Evolutionary conservation across 768 basidiomycete genomes (phyloP).

Genomic region (Russula earlei): DNA sequence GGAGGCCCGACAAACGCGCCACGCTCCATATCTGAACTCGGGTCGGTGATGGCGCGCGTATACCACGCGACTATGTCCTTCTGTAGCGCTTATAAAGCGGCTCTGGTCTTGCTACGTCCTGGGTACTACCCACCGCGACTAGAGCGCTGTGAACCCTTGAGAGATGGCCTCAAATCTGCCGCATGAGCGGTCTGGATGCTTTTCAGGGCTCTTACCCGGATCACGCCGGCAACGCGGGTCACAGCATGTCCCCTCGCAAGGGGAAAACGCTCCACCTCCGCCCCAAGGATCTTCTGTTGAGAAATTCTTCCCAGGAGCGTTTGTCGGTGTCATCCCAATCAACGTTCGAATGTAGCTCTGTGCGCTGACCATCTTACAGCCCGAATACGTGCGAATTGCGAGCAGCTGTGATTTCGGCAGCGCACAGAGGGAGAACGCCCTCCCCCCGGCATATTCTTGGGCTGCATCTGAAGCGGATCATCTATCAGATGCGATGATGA

Average conservation of each 20-base stretch:
- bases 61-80: slow-evolving; percentile 6
- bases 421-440: neutral
- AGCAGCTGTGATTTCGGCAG: slow-evolving; percentile 18
- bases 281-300: slow-evolving; percentile 2
- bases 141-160: neutral
- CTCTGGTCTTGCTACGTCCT: neutral
- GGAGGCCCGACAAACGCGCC: slow-evolving; percentile 16
- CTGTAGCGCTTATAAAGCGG: slow-evolving; percentile 4
- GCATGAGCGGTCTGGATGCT: slow-evolving; percentile 12
- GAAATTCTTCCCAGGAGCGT: slow-evolving; percentile 2
- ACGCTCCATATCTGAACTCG: neutral
- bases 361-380: slow-evolving; percentile 7
- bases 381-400: slow-evolving; percentile 14
- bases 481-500: slow-evolving; percentile 35
- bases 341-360: neutral
- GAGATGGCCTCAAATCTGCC: slow-evolving; percentile 4
- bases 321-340: neutral
- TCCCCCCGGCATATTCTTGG: slow-evolving; percentile 21
- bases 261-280: neutral
- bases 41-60: neutral
- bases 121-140: neutral
- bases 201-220: slow-evolving; percentile 16
- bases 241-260: neutral
- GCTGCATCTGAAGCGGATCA: slow-evolving; percentile 5
- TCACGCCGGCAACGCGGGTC: slow-evolving; percentile 11